A percentile compares a stretch with the other conserved stretches of the same genome.
Evolutionary conservation across 2,329 filamentous ascomycete genomes (phyloP).

Genomic region (Blastomyces gilchristii): DNA sequence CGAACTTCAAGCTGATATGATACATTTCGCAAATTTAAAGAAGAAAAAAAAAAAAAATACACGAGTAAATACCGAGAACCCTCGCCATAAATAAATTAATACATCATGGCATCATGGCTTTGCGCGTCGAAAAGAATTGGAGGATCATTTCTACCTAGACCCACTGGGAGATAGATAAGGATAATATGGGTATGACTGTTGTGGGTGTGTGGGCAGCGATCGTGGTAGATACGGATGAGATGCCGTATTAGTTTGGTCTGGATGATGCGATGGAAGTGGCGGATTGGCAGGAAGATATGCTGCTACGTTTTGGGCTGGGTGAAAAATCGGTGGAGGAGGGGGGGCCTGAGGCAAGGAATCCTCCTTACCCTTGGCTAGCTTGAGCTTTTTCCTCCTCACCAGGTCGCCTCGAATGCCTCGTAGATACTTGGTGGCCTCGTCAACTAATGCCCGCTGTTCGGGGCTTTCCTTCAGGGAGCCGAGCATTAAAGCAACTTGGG

Average conservation of each 20-base stretch:
- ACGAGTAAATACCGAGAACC: neutral
- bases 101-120: neutral
- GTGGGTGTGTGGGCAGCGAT: neutral
- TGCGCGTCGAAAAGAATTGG: neutral
- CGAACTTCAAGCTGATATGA: neutral
- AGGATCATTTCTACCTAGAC: neutral
- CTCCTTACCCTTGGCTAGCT: neutral
- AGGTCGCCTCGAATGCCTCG: conserved; percentile 47
- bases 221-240: neutral
- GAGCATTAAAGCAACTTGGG: conserved; percentile 54
- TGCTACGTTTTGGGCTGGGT: neutral
- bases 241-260: neutral
- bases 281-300: neutral
- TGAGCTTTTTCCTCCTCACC: conserved; percentile 41
- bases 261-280: neutral
- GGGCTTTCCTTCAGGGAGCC: conserved; percentile 49
- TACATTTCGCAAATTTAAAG: neutral
- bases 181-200: neutral
- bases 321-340: neutral
- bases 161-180: neutral
- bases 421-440: conserved; percentile 47
- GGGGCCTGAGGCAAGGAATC: neutral
- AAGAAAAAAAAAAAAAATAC: neutral
- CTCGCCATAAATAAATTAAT: neutral
- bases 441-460: conserved; percentile 45